Base-by-base conservation (phyloP, 192 early-diverging fungal species). In the Backusella parvicylindrica region DNA sequence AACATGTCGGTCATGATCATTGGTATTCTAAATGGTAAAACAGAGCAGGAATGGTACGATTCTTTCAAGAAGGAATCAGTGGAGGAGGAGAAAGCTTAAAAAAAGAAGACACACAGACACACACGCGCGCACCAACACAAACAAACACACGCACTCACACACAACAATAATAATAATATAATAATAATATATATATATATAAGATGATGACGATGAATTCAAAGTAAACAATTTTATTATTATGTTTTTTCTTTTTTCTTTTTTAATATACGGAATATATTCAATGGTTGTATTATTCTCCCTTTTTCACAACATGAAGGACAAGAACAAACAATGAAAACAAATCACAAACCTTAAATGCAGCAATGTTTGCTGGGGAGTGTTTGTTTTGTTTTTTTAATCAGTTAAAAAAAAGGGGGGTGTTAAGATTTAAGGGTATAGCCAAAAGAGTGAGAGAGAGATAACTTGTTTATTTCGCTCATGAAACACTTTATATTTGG, bases 1-100 rank as follows among this genome's bases (percentile, higher is more conserved):
- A 99, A 99, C 85, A 99, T 99, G 98, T 98, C 98, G 0, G 93
- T 99, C 16, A 84, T 98, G 50, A 94, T 99, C 63, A 92, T 96
- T 13, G 98, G 87, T 9, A 84, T 98, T 53, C 87, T 98, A 72
- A 88, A 93, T 68, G 94, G 93, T 38, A 89, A 84, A 76, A 88
- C 87, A 43, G 82, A 87, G 71, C 87, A 92, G 16, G 89, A 95
- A 80, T 99, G 97, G 97, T 85, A 89, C 50, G 77, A 83, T 12
- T 70, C 35, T 70, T 60, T 60, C 53, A 26, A 60, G 53, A 60
- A 9, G 8, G 23, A 60, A 28, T 12, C 23, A 11, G 31, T 30
- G 41, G 40, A 70, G 28, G 40, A 38, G 35, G 36, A 68, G 21
- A 38, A 68, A 35, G 33, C 33, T 60, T 60, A 60, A 60, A 60